Percentiles rank a stretch among this genome's conserved stretches.
Conservation (phyloP, 257 asterid genomes). For the Parsonsia alboflavescens region DNA sequence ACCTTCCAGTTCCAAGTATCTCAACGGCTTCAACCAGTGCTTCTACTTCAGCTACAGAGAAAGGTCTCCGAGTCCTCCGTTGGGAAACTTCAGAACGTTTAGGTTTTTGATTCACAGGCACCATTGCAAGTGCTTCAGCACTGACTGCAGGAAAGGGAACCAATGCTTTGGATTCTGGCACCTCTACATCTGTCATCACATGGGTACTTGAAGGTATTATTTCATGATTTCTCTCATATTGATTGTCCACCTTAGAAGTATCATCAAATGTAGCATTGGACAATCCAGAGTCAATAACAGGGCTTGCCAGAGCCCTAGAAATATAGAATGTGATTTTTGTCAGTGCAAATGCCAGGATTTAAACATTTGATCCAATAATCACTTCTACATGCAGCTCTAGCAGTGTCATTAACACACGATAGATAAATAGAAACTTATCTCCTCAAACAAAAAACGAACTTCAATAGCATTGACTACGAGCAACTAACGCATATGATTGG, state of each 20-base stretch:
- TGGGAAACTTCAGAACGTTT: slow-evolving; percentile 68
- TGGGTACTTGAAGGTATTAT: slow-evolving; percentile 27
- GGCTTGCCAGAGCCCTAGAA: slow-evolving; percentile 55
- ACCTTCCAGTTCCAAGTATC: slow-evolving; percentile 95
- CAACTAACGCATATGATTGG: not conserved
- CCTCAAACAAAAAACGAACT: not conserved
- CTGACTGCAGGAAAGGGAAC: slow-evolving; percentile 36
- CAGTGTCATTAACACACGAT: not conserved
- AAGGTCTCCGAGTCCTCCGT: slow-evolving; percentile 89
- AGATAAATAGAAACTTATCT: not conserved
- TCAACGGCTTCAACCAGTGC: slow-evolving; percentile 95
- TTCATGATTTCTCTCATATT: slow-evolving; percentile 25
- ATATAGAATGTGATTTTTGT: not conserved
- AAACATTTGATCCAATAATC: not conserved
- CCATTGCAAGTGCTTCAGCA: slow-evolving; percentile 51
- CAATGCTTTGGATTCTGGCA: slow-evolving; percentile 52
- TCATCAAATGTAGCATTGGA: slow-evolving; percentile 38
- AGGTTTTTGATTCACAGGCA: slow-evolving; percentile 49
- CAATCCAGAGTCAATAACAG: slow-evolving; percentile 44
- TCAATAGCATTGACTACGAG: not conserved
- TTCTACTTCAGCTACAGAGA: slow-evolving; percentile 87
- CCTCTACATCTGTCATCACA: slow-evolving; percentile 29
- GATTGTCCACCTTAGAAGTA: slow-evolving; percentile 37
- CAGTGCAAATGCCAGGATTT: not conserved
- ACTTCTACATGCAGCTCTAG: not conserved